A percentile compares a stretch with the other conserved stretches of the same genome.
phyloP scores from a whole-genome alignment of 148 eudicot genomes.

The Cornus suecica region DNA sequence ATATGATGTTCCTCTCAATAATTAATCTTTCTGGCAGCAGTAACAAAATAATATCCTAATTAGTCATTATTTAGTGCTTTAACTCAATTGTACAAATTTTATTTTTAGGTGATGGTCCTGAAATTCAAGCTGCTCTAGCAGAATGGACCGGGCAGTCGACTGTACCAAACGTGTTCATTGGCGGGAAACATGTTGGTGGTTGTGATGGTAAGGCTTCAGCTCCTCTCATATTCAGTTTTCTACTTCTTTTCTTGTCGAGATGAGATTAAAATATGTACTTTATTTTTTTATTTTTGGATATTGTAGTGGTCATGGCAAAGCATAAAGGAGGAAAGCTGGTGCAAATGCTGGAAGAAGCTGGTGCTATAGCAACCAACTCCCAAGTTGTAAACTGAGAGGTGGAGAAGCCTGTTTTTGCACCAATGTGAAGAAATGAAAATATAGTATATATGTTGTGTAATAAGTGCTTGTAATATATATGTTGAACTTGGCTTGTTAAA shows the following conservation, averaged over 20 bases:
- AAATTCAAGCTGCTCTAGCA: slow-evolving; percentile 55
- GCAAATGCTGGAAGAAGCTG: slow-evolving; percentile 53
- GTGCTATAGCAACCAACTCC: slow-evolving; percentile 41
- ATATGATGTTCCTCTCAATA: neutral
- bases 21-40: neutral
- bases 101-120: slow-evolving; percentile 62
- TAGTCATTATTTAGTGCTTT: neutral
- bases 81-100: neutral
- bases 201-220: slow-evolving; percentile 47
- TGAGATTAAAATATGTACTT: neutral
- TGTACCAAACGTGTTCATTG: slow-evolving; percentile 82
- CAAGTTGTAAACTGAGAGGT: neutral
- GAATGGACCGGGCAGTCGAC: slow-evolving; percentile 84
- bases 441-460: neutral
- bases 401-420: neutral
- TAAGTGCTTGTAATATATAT: neutral
- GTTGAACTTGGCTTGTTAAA: neutral
- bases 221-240: neutral
- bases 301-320: slow-evolving; percentile 52
- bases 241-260: neutral
- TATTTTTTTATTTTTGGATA: neutral
- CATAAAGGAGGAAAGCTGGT: slow-evolving; percentile 59
- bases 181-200: slow-evolving; percentile 74
- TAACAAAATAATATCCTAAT: neutral
- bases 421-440: neutral